phyloP scores from a whole-genome alignment of 192 early-diverging fungal genomes.

The Coemansia pectinata region DNA sequence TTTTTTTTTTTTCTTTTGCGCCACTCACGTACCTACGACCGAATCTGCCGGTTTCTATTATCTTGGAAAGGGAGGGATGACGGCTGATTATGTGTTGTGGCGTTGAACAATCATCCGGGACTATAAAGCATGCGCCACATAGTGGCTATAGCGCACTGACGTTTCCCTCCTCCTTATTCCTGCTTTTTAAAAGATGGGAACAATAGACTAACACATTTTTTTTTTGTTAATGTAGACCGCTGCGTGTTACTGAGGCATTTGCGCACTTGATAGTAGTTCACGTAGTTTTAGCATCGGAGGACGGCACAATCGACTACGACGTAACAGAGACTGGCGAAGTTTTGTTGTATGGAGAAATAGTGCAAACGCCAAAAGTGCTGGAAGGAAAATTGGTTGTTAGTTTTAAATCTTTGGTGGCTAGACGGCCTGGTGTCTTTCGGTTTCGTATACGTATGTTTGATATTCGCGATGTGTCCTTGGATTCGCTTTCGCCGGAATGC shows the following conservation, averaged over 20 bases:
- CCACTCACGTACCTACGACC: background rate
- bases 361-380: conserved; percentile 12
- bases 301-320: conserved; percentile 32
- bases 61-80: background rate
- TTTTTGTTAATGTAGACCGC: conserved; percentile 18
- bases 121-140: background rate
- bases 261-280: conserved; percentile 22
- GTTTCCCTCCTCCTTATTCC: background rate
- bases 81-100: background rate
- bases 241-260: conserved; percentile 19
- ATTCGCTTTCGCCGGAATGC: background rate
- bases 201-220: background rate
- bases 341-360: conserved; percentile 15
- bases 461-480: conserved; percentile 7
- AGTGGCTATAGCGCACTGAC: background rate
- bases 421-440: conserved; percentile 23
- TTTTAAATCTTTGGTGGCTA: conserved; percentile 14
- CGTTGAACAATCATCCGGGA: background rate
- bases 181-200: background rate
- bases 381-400: conserved; percentile 18
- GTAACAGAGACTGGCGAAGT: conserved; percentile 16
- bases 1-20: conserved; percentile 4
- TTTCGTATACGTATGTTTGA: conserved; percentile 30
- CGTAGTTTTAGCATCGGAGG: conserved; percentile 20
- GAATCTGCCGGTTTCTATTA: background rate